Base-by-base conservation (phyloP, 2,329 filamentous ascomycete species). In the Tolypocladium amazonense region DNA sequence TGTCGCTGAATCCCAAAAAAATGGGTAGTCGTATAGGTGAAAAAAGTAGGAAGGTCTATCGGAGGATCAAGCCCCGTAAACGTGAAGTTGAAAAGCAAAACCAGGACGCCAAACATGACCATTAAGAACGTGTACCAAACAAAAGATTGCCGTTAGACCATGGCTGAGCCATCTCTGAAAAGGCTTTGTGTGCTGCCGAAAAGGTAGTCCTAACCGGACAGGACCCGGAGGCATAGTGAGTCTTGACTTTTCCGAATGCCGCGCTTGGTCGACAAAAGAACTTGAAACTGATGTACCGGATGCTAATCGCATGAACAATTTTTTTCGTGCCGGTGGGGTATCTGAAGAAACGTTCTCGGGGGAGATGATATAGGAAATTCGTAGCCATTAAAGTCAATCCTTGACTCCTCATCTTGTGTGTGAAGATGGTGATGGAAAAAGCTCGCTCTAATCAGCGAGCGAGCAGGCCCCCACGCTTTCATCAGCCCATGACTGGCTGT, bases 401-500 rank as follows among this genome's bases (percentile, higher is more conserved):
- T 47, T 56, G 59, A 58, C 57, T 58, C 41, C 37, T 37, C 59
- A 63, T 62, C 65, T 62, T 41, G 15, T 59, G 50, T 53, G 18
- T 33, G 50, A 53, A 30, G 50, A 35, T 30, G 27, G 11, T 53
- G 50, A 35, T 53, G 30, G 18, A 53, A 53, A 35, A 23, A 9
- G 2, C 2, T 35, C 30, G 20, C 50, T 35, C 8, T 23, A 18
- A 8, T 12, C 27, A 18, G 20, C 12, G 50, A 35, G 20, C 30
- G 14, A 53, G 50, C 18, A n/a, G 35, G 30, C 2, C 30, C 18
- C 50, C n/a, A 3, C 30, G 50, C 56, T 62, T 61, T 58, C 33
- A 57, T 75, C 68, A 82, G 58, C 82, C 81, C 69, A 84, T 78
- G 20, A 85, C 82, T 18, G 82, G 72, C 67, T 84, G 82, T 35